These are phyloP conservation scores for Fusarium sp. DNA, from an alignment of 2,329 filamentous ascomycete genomes.

Conservation along the genomic window DNA sequence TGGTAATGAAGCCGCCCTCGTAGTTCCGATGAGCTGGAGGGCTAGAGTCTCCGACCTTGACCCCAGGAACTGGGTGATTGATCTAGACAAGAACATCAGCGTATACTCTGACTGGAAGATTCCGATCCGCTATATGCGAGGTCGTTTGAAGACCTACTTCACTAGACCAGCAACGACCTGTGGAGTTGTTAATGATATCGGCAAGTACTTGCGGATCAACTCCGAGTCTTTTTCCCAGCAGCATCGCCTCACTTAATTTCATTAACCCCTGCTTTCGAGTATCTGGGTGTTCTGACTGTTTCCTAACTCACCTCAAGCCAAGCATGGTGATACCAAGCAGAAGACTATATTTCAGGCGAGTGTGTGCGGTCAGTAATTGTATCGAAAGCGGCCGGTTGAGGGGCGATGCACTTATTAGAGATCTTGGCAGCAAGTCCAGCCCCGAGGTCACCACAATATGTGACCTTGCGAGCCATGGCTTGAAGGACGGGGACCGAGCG, in stretches of 20 bases:
- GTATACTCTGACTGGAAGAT: background rate
- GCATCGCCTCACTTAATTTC: background rate
- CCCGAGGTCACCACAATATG: background rate
- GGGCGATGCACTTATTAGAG: background rate
- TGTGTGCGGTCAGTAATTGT: background rate
- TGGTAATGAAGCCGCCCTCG: background rate
- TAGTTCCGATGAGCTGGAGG: background rate
- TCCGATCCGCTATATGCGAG: accelerated
- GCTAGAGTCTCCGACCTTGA: background rate
- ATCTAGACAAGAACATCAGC: background rate
- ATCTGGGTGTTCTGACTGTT: no score
- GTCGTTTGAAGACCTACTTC: background rate
- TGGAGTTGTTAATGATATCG: background rate
- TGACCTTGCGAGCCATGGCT: background rate
- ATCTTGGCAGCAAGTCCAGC: background rate
- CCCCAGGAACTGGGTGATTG: background rate
- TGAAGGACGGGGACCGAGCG: background rate
- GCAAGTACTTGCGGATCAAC: background rate
- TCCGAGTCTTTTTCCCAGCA: background rate
- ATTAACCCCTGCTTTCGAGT: background rate
- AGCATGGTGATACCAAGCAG: background rate
- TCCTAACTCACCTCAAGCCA: background rate
- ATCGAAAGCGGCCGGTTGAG: no score
- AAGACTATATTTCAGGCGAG: background rate
- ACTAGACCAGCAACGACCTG: background rate